Percentiles rank a stretch among this genome's conserved stretches.
These are phyloP conservation scores for Brassica cretica DNA, from an alignment of 345 rosid genomes.

Conservation along the genomic window DNA sequence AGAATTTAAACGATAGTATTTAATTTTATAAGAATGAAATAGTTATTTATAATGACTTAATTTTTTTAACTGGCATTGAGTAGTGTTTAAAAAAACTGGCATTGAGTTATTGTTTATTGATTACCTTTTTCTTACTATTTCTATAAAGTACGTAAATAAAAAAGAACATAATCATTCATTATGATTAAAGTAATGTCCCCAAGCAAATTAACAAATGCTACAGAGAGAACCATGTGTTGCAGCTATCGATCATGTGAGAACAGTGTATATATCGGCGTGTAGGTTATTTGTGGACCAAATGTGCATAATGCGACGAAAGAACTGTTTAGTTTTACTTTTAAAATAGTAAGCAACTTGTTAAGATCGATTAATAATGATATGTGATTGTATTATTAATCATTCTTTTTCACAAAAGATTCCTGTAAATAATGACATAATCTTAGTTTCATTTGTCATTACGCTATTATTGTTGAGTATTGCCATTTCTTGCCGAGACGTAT, in stretches of 20 bases:
- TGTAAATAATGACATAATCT: slow-evolving; percentile 24
- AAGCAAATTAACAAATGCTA: slow-evolving; percentile 10
- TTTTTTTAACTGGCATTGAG: background rate
- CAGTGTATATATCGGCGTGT: background rate
- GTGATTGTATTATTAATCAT: background rate
- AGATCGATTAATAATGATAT: slow-evolving; percentile 17
- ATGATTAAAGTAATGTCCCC: background rate
- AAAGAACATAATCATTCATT: slow-evolving; percentile 10
- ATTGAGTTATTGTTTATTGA: background rate
- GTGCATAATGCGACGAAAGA: background rate
- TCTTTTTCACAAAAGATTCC: slow-evolving; percentile 17
- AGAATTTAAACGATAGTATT: background rate
- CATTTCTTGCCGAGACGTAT: slow-evolving; percentile 31
- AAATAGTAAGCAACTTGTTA: slow-evolving; percentile 19
- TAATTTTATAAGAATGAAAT: background rate
- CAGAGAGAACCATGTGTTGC: slow-evolving; percentile 26
- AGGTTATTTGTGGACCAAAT: slow-evolving; percentile 13
- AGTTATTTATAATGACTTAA: background rate
- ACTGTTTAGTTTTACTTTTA: background rate
- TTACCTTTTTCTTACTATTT: slow-evolving; percentile 12
- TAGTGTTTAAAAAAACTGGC: background rate
- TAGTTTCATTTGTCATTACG: slow-evolving; percentile 7
- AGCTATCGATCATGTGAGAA: slow-evolving; percentile 13
- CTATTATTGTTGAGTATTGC: slow-evolving; percentile 16
- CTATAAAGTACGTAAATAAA: background rate